Conservation (phyloP, 176 grass and related monocot species). For the Oryza officinalis region DNA sequence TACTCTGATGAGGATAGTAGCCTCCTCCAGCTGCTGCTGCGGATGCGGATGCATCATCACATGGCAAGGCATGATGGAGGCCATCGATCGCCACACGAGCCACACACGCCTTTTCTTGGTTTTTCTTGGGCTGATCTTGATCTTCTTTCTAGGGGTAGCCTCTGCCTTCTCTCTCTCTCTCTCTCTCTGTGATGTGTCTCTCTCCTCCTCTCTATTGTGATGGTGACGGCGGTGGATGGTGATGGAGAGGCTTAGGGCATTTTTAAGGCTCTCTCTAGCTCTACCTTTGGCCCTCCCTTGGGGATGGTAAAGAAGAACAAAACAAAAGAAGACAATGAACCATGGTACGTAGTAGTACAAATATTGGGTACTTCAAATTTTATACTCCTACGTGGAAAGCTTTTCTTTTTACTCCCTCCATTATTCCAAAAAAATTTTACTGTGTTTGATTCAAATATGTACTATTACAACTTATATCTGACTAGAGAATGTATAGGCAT, state of each 20-base stretch:
- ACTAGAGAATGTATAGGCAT: no score
- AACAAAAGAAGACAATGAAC: not conserved
- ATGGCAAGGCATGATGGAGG: conserved; percentile 57
- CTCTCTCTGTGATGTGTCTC: not conserved
- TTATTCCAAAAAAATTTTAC: no score
- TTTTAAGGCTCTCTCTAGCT: conserved; percentile 16
- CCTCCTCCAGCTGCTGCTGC: not conserved
- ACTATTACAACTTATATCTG: no score
- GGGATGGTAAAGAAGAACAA: not conserved
- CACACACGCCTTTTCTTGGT: conserved; percentile 43
- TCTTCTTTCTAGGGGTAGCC: conserved; percentile 48
- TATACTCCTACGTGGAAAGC: no score
- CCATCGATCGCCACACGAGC: conserved; percentile 39
- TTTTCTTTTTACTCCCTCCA: no score
- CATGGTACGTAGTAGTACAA: no score
- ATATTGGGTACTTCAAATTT: no score
- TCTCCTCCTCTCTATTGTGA: conserved; percentile 13
- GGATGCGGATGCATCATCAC: conserved; percentile 27
- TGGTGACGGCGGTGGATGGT: conserved; percentile 33
- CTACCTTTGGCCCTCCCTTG: not conserved
- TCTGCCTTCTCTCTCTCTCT: not conserved
- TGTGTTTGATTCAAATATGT: no score
- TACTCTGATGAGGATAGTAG: not conserved
- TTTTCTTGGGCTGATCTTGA: conserved; percentile 42
- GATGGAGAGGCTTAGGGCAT: conserved; percentile 38